A percentile compares a stretch with the other conserved stretches of the same genome.
Evolutionary conservation across 169 alveolate species (phyloP).

Genomic region (Amoebophrya sp.): DNA sequence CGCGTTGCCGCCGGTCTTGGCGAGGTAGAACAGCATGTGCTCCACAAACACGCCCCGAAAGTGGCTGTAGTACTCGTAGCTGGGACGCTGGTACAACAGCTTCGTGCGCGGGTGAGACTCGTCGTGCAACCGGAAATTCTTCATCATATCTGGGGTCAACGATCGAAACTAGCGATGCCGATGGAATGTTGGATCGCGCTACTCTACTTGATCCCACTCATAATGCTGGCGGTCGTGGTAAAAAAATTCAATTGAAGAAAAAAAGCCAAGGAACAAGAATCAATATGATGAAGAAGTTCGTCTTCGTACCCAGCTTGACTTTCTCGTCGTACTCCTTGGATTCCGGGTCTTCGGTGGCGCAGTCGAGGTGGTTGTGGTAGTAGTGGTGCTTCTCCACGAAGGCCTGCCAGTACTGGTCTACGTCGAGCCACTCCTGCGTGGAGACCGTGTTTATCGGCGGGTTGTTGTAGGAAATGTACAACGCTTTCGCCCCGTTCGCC

Average conservation of each 20-base stretch:
- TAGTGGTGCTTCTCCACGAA: constrained; percentile 58
- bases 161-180: neutral
- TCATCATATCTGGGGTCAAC: neutral
- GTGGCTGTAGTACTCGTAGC: constrained; percentile 11
- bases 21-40: constrained; percentile 57
- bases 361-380: constrained; percentile 23
- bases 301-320: neutral
- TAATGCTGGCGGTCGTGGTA: neutral
- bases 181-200: neutral
- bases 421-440: constrained; percentile 55
- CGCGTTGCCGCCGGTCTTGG: constrained; percentile 59
- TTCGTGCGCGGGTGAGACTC: neutral
- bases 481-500: constrained; percentile 59
- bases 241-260: neutral
- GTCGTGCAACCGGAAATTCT: neutral
- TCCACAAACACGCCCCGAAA: constrained; percentile 45
- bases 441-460: constrained; percentile 50
- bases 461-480: constrained; percentile 58
- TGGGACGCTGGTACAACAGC: constrained; percentile 12
- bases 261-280: neutral
- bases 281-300: neutral
- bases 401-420: constrained; percentile 74
- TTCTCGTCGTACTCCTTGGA: constrained; percentile 4
- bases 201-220: neutral
- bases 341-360: constrained; percentile 29